Evolutionary conservation across 108 stramenopile genomes (phyloP), one percentile per base, ranked within the genome.

Genomic region (Skeletonema costatum): DNA sequence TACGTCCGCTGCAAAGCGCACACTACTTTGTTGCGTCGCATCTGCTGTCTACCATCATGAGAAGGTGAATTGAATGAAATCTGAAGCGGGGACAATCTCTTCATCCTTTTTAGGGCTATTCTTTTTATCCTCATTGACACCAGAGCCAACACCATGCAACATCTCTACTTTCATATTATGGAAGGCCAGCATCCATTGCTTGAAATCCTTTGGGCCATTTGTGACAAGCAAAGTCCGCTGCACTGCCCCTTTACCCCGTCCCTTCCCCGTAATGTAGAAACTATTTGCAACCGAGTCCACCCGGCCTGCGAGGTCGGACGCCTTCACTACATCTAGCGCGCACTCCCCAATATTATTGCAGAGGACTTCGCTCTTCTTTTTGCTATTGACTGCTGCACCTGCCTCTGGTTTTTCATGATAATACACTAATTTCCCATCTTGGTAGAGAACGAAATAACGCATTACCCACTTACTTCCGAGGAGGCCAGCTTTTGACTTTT

Each of bases 391-490:
- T 3, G 56, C 44, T 11, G 35, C 60, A 19, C 64, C 68, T 2
- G 68, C 25, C 53, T 29, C 53, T 29, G 53, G 21, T 25, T 56
- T 56, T 7, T 56, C 53, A 25, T 25, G 66, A 29, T 35, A 60
- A 32, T 77, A 77, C 16, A 77, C 38, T 44, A 77, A 60, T 44
- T 69, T 77, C 30, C 76, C 76, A 59, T 70, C 50, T 64, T 51
- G 46, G 62, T 77, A 63, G 29, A 77, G 68, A 21, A 77, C 32
- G 51, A 77, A 77, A 60, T 77, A 67, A 4, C 76, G 60, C 38
- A 68, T 70, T 2, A 64, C 63, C 76, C 76, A 77, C 61, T 77
- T 67, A 29, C 21, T 56, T 29, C 25, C 21, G 7, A 56, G 25
- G 53, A 56, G 53, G 25, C 53, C 53, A 25, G 53, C 4, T 56